These are phyloP conservation scores for Eleusine coracana DNA, from an alignment of 176 grass and related monocot species.

Conservation along the genomic window DNA sequence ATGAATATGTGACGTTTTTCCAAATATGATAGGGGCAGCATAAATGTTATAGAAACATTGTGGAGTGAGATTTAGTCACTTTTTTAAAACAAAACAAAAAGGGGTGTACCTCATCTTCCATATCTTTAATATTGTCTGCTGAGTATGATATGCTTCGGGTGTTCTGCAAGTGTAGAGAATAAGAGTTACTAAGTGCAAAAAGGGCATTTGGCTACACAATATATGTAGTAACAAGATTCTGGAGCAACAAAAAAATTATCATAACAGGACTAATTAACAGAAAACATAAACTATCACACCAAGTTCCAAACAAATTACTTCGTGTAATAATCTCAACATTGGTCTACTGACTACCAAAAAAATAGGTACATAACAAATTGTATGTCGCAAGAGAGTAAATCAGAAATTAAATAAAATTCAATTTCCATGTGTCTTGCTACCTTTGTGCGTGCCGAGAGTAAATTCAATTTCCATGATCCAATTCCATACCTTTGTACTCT, in stretches of 20 bases:
- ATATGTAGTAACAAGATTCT: conserved; percentile 9
- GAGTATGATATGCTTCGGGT: conserved; percentile 40
- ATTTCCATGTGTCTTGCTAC: conserved; percentile 19
- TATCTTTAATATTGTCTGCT: conserved; percentile 50
- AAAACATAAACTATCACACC: conserved; percentile 19
- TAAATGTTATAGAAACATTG: not conserved
- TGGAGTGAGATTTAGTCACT: not conserved
- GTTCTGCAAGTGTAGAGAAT: conserved; percentile 49
- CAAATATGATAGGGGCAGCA: too few relatives aligned
- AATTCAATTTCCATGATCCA: conserved; percentile 18
- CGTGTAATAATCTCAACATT: not conserved
- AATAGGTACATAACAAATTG: not conserved
- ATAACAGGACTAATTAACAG: conserved; percentile 3
- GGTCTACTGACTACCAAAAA: not conserved
- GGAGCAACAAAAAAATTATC: conserved; percentile 10
- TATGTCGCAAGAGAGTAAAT: not conserved
- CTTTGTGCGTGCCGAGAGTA: not conserved
- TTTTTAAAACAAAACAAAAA: not conserved
- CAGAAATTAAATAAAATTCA: not conserved
- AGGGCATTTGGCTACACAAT: conserved; percentile 1
- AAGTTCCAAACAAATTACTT: conserved; percentile 10
- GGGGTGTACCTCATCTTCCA: conserved; percentile 72
- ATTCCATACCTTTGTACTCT: conserved; percentile 55
- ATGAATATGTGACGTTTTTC: not conserved
- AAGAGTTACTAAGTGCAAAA: conserved; percentile 31